Evolutionary conservation across 768 basidiomycete genomes (phyloP).

Genomic region (Boletus rex-veris): DNA sequence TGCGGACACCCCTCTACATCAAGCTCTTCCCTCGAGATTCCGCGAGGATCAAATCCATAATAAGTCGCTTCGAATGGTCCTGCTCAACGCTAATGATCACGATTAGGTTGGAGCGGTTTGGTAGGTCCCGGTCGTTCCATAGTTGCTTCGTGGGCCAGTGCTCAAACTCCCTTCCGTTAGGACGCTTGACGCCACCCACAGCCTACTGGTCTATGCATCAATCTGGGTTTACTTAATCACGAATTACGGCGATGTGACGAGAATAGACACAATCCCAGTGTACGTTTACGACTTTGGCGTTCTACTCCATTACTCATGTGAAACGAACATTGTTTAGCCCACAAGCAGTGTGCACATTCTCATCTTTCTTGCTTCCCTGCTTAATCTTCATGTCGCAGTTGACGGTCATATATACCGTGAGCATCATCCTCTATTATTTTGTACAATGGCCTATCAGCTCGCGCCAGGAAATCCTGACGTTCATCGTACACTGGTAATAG

Average conservation of each 20-base stretch:
- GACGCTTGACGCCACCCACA: constrained; percentile 40
- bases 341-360: constrained; percentile 24
- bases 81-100: not conserved
- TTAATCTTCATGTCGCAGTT: constrained; percentile 14
- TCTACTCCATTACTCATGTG: not conserved
- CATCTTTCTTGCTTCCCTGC: not conserved
- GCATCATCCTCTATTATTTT: not conserved
- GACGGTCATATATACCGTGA: constrained; percentile 33
- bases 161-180: constrained; percentile 3
- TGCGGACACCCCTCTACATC: constrained; percentile 29
- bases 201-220: constrained; percentile 37
- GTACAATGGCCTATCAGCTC: constrained; percentile 3
- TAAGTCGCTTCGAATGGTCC: constrained; percentile 9
- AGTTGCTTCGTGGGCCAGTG: not conserved
- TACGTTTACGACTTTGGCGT: constrained; percentile 15
- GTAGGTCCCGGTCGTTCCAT: constrained; percentile 5
- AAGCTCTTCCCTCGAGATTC: constrained; percentile 29
- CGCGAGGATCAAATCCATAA: constrained; percentile 19
- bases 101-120: constrained; percentile 28
- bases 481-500: constrained; percentile 49
- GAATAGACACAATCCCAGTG: constrained; percentile 46
- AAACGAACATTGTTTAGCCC: constrained; percentile 10
- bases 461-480: constrained; percentile 44
- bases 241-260: constrained; percentile 37
- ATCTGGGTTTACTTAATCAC: constrained; percentile 44